Conservation (phyloP, 2,329 filamentous ascomycete genomes). For the Lizonia empirigonia region DNA sequence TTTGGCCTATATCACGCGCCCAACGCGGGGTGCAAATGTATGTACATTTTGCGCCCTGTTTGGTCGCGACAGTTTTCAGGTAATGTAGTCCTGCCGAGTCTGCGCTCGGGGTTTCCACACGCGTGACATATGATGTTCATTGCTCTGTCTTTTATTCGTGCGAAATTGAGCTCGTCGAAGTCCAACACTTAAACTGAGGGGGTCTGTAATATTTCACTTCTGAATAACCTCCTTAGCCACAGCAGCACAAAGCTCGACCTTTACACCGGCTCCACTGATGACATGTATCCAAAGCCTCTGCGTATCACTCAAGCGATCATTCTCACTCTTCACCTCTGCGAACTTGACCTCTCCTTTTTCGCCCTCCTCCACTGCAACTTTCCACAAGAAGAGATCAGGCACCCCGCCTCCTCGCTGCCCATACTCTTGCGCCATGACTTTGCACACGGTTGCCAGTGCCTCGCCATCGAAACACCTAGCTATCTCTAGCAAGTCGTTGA, state of each 20-base stretch:
- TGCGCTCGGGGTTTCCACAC: too few species aligned
- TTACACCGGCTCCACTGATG: conserved; percentile 79
- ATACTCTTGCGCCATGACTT: conserved; percentile 96
- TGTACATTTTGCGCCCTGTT: too few species aligned
- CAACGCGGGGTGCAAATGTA: too few species aligned
- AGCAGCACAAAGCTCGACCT: conserved; percentile 78
- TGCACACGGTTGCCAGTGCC: conserved; percentile 82
- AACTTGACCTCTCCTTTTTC: conserved; percentile 71
- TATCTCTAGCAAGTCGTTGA: conserved; percentile 80
- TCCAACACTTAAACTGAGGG: not conserved
- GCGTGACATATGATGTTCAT: too few species aligned
- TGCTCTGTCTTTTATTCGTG: too few species aligned
- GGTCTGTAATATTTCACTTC: not conserved
- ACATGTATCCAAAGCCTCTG: conserved; percentile 98
- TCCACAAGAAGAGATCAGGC: conserved; percentile 92
- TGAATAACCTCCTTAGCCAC: conserved; percentile 61
- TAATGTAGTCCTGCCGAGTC: too few species aligned
- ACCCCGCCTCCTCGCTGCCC: conserved; percentile 82
- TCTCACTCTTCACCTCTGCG: conserved; percentile 64
- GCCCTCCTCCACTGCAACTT: conserved; percentile 47
- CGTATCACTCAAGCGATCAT: conserved; percentile 93
- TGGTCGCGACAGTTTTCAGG: too few species aligned
- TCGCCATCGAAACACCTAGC: conserved; percentile 77
- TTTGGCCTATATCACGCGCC: too few species aligned
- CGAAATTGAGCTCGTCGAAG: too few species aligned